Percentiles rank a stretch among this genome's conserved stretches.
These are phyloP conservation scores for Coemansia sp. DNA, from an alignment of 192 early-diverging fungal species.

Conservation along the genomic window DNA sequence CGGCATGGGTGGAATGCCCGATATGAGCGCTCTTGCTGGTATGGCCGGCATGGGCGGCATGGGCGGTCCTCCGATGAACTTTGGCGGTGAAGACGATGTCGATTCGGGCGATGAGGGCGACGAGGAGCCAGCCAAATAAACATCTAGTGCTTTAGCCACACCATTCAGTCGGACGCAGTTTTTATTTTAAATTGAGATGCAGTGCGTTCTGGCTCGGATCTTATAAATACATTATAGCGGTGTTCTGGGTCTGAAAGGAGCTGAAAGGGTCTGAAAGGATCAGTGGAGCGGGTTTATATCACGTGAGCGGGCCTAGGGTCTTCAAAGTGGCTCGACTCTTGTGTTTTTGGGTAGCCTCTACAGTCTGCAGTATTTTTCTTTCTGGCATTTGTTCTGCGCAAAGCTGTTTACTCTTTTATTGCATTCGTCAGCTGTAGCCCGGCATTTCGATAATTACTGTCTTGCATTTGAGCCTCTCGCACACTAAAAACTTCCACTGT, in stretches of 20 bases:
- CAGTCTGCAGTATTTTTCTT: background rate
- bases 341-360: too few species aligned
- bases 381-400: background rate
- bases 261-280: too few species aligned
- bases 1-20: slow-evolving; percentile 43
- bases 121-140: background rate
- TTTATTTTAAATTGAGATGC: too few species aligned
- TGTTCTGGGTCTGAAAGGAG: too few species aligned
- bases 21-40: slow-evolving; percentile 10
- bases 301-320: background rate
- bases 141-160: background rate
- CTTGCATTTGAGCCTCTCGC: background rate
- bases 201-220: too few species aligned
- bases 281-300: background rate
- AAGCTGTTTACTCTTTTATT: slow-evolving; percentile 1
- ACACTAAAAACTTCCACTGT: too few species aligned
- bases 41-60: too few species aligned
- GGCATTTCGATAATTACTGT: slow-evolving; percentile 5
- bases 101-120: slow-evolving; percentile 12
- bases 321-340: background rate
- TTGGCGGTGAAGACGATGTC: slow-evolving; percentile 5
- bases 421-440: background rate
- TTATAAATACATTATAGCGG: too few species aligned
- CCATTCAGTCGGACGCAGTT: too few species aligned
- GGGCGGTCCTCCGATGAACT: background rate